These are phyloP conservation scores for Psilocybe subaeruginosa DNA, from an alignment of 768 basidiomycete genomes.

Conservation along the genomic window DNA sequence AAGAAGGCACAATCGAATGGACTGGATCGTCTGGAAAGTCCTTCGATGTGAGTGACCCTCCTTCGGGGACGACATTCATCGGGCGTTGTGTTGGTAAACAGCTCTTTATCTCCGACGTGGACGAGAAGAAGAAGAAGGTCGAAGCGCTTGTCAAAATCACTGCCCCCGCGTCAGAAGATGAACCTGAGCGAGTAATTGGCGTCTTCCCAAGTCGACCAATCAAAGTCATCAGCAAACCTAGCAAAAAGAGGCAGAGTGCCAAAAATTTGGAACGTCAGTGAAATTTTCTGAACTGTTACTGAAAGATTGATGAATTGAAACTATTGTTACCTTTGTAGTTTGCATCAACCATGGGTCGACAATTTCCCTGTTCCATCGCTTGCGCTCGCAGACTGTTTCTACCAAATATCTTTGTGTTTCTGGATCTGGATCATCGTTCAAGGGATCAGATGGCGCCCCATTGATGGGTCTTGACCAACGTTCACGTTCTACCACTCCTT, in stretches of 20 bases:
- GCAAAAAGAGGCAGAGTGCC: conserved; percentile 93
- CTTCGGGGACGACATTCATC: conserved; percentile 84
- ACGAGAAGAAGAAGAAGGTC: conserved; percentile 95
- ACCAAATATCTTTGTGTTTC: conserved; percentile 96
- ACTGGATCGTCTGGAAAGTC: conserved; percentile 81
- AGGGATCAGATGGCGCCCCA: conserved; percentile 89
- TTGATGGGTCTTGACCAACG: conserved; percentile 81
- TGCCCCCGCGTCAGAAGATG: conserved; percentile 78
- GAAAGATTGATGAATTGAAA: conserved; percentile 14
- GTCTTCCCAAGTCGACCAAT: conserved; percentile 93
- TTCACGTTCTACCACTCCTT: conserved; percentile 72
- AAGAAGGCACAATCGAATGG: conserved; percentile 89
- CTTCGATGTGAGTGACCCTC: conserved; percentile 80
- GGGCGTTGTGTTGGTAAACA: conserved; percentile 95
- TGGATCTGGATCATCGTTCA: conserved; percentile 90
- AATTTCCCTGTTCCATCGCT: conserved; percentile 93
- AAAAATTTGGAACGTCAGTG: conserved; percentile 90
- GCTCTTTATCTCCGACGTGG: conserved; percentile 92
- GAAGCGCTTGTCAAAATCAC: conserved; percentile 91
- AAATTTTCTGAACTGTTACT: conserved; percentile 11
- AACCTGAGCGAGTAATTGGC: conserved; percentile 83
- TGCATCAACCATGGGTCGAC: conserved; percentile 97
- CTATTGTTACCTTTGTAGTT: conserved; percentile 47
- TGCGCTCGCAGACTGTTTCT: conserved; percentile 93
- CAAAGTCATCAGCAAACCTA: conserved; percentile 98